Percentiles rank a stretch among this genome's conserved stretches.
Conservation (phyloP, 495 filamentous ascomycete genomes). For the Penicillium cataractarum region DNA sequence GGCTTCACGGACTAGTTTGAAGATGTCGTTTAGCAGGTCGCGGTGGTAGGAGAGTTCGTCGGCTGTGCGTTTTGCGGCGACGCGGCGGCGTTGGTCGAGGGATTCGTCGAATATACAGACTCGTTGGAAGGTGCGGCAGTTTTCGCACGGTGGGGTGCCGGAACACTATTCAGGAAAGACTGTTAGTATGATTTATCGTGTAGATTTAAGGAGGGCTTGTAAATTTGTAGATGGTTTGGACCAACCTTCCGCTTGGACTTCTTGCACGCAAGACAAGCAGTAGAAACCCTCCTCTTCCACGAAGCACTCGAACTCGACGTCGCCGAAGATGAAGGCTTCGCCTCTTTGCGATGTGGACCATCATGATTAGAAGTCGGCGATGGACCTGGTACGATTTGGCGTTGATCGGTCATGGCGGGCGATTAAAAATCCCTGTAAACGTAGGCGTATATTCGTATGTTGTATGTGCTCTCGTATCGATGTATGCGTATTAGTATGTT, state of each 20-base stretch:
- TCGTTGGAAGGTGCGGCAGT: constrained; percentile 44
- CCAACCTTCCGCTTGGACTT: constrained; percentile 52
- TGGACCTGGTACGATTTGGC: constrained; percentile 34
- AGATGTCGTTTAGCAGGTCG: constrained; percentile 45
- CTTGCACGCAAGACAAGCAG: constrained; percentile 52
- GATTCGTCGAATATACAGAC: constrained; percentile 53
- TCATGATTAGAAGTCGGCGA: constrained; percentile 31
- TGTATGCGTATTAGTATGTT: neutral
- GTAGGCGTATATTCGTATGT: neutral
- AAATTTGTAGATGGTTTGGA: too few relatives aligned
- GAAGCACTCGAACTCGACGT: constrained; percentile 4
- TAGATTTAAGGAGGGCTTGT: too few relatives aligned
- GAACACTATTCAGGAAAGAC: constrained; percentile 38
- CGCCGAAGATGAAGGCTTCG: constrained; percentile 7
- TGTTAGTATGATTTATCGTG: neutral
- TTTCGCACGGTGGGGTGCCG: constrained; percentile 45
- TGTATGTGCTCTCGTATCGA: neutral
- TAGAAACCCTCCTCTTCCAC: constrained; percentile 51
- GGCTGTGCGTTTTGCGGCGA: constrained; percentile 52
- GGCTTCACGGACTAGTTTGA: constrained; percentile 42
- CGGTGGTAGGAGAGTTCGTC: constrained; percentile 50
- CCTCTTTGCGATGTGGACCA: constrained; percentile 26
- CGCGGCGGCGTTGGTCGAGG: constrained; percentile 50
- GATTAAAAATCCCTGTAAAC: neutral
- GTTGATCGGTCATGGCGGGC: constrained; percentile 31